Evolutionary conservation across 2,329 filamentous ascomycete species (phyloP).

Genomic region (Penicillium sp.): DNA sequence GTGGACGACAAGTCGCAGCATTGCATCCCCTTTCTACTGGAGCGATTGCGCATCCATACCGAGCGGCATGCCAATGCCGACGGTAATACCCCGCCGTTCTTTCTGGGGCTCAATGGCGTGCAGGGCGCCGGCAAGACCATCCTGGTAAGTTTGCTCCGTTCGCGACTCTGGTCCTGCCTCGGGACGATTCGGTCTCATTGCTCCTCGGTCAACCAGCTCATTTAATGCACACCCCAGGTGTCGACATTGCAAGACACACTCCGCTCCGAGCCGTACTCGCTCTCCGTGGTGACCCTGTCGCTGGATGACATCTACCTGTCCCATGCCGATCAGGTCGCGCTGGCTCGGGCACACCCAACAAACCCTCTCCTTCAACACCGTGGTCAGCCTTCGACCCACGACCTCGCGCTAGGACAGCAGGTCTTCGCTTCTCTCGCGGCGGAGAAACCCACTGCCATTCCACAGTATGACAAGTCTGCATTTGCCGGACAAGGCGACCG

Average conservation of each 20-base stretch:
- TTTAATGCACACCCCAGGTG: conserved; percentile 46
- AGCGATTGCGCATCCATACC: conserved; percentile 58
- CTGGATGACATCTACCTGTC: conserved; percentile 89
- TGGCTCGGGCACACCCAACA: conserved; percentile 65
- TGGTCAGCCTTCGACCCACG: conserved; percentile 83
- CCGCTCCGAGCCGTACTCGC: conserved; percentile 56
- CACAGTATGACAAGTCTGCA: conserved; percentile 81
- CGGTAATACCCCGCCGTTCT: conserved; percentile 63
- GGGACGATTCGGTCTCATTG: conserved; percentile 6
- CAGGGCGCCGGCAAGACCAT: conserved; percentile 94
- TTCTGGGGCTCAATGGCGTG: conserved; percentile 86
- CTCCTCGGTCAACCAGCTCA: conserved; percentile 9
- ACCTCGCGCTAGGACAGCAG: conserved; percentile 63
- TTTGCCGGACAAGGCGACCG: conserved; percentile 78
- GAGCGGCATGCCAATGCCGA: conserved; percentile 39
- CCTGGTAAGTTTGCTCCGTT: conserved; percentile 55
- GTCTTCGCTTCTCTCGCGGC: conserved; percentile 64
- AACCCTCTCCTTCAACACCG: conserved; percentile 80
- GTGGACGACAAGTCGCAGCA: conserved; percentile 76
- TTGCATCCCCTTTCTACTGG: conserved; percentile 75
- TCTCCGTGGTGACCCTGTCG: conserved; percentile 71
- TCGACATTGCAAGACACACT: conserved; percentile 65
- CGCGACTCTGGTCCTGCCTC: conserved; percentile 6
- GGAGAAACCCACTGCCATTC: conserved; percentile 61
- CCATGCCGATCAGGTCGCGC: conserved; percentile 65